A percentile compares a stretch with the other conserved stretches of the same genome.
phyloP scores from a whole-genome alignment of 2,329 filamentous ascomycete species.

The Bipolaris victoriae region DNA sequence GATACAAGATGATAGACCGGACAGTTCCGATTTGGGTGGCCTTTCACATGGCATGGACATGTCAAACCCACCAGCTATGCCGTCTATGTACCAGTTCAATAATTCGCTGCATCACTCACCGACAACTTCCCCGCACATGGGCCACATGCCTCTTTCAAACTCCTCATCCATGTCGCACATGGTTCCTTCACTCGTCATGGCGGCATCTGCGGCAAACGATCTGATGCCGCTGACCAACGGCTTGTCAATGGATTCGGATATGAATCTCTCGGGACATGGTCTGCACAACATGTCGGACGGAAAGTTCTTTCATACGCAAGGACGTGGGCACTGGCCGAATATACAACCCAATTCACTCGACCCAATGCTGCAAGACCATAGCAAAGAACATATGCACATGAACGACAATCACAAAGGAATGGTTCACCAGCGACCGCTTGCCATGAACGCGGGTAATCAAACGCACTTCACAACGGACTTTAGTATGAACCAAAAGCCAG shows the following conservation, averaged over 20 bases:
- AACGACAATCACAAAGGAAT: slow-evolving; percentile 33
- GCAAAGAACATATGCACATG: slow-evolving; percentile 33
- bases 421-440: slow-evolving; percentile 45
- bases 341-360: slow-evolving; percentile 41
- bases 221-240: slow-evolving; percentile 46
- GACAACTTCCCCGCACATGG: slow-evolving; percentile 43
- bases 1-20: slow-evolving; percentile 47
- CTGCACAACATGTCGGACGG: slow-evolving; percentile 38
- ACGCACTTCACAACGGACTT: slow-evolving; percentile 50
- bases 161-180: slow-evolving; percentile 42
- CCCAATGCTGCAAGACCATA: slow-evolving; percentile 45
- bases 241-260: slow-evolving; percentile 46
- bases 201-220: slow-evolving; percentile 50
- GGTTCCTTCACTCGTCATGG: slow-evolving; percentile 49
- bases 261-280: slow-evolving; percentile 35
- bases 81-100: slow-evolving; percentile 49
- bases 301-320: slow-evolving; percentile 43
- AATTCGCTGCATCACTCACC: slow-evolving; percentile 47
- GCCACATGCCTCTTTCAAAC: slow-evolving; percentile 37
- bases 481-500: slow-evolving; percentile 48
- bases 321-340: slow-evolving; percentile 40
- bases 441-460: slow-evolving; percentile 46
- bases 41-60: slow-evolving; percentile 42
- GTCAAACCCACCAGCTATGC: slow-evolving; percentile 42
- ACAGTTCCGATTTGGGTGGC: slow-evolving; percentile 31